Evolutionary conservation across 2,329 filamentous ascomycete genomes (phyloP).

Genomic region (Knoxdaviesia capensis): DNA sequence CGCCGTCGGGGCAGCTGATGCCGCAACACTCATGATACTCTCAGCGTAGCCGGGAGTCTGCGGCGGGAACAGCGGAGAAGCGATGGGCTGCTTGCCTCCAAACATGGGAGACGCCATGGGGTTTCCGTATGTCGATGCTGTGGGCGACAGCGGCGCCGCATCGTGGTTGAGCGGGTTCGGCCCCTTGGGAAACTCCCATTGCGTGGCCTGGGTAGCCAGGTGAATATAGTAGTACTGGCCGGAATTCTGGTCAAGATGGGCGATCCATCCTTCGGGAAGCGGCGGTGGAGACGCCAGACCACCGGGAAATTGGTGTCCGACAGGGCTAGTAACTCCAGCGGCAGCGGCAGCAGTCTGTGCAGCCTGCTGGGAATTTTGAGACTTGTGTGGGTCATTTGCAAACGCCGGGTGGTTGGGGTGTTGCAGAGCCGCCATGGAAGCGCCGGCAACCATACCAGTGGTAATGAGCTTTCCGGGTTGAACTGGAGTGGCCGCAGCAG

Average conservation of each 20-base stretch:
- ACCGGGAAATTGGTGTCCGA: neutral
- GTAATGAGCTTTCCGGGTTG: constrained; percentile 3
- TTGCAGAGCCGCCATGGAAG: constrained; percentile 24
- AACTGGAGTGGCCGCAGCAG: constrained; percentile 2
- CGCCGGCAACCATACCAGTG: constrained; percentile 12
- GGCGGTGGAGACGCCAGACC: constrained; percentile 68
- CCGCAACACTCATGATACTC: constrained; percentile 66
- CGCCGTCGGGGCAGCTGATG: constrained; percentile 51
- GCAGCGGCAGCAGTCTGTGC: constrained; percentile 10
- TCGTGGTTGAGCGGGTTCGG: constrained; percentile 78
- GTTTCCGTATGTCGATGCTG: constrained; percentile 56
- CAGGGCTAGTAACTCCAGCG: constrained; percentile 7
- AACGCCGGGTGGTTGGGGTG: constrained; percentile 69
- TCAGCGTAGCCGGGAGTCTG: constrained; percentile 70
- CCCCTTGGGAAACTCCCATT: constrained; percentile 97
- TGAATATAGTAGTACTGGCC: constrained; percentile 99
- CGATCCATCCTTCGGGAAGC: constrained; percentile 94
- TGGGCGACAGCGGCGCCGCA: constrained; percentile 63
- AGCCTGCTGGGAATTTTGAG: constrained; percentile 7
- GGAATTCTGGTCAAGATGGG: constrained; percentile 84
- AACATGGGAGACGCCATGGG: constrained; percentile 50
- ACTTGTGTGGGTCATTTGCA: constrained; percentile 53
- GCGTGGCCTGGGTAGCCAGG: constrained; percentile 80
- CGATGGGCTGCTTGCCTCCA: constrained; percentile 29
- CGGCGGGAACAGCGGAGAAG: constrained; percentile 66